These are phyloP conservation scores for Centrapalus pauciflorus DNA, from an alignment of 129 eudicot species.

Conservation along the genomic window DNA sequence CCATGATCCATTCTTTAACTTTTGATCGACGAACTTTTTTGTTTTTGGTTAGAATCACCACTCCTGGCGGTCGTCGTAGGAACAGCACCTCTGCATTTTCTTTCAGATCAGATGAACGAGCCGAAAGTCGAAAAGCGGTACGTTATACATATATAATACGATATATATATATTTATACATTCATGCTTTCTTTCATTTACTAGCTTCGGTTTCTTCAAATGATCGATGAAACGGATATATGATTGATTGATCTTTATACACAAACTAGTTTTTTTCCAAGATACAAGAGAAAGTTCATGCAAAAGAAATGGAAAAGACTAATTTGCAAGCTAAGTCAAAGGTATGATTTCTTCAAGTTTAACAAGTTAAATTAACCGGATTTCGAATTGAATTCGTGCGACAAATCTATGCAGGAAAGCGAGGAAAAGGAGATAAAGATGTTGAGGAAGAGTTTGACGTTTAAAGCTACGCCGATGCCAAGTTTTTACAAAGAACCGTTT, in stretches of 20 bases:
- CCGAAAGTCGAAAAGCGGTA: conserved; percentile 84
- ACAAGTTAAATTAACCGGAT: too few relatives aligned
- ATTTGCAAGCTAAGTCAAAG: conserved; percentile 78
- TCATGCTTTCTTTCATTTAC: not conserved
- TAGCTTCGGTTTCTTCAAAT: not conserved
- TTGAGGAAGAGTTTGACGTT: conserved; percentile 79
- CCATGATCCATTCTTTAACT: not conserved
- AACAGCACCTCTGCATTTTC: conserved; percentile 47
- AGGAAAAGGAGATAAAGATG: conserved; percentile 70
- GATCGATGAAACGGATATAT: not conserved
- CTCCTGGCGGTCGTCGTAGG: conserved; percentile 36
- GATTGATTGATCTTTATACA: not conserved
- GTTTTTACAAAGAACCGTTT: conserved; percentile 86
- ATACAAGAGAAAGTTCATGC: conserved; percentile 80
- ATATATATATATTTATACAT: not conserved
- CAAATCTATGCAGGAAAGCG: conserved; percentile 76
- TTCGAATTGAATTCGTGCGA: too few relatives aligned
- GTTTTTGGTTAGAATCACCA: not conserved
- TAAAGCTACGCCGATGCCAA: conserved; percentile 91
- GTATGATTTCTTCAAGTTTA: conserved; percentile 28
- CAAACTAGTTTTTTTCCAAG: conserved; percentile 60
- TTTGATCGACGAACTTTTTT: not conserved
- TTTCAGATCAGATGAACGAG: conserved; percentile 73
- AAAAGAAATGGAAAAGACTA: conserved; percentile 61
- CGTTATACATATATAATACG: not conserved